A percentile compares a stretch with the other conserved stretches of the same genome.
Conservation (phyloP, 1,284 basidiomycete genomes). For the Spongispora temasekensis region DNA sequence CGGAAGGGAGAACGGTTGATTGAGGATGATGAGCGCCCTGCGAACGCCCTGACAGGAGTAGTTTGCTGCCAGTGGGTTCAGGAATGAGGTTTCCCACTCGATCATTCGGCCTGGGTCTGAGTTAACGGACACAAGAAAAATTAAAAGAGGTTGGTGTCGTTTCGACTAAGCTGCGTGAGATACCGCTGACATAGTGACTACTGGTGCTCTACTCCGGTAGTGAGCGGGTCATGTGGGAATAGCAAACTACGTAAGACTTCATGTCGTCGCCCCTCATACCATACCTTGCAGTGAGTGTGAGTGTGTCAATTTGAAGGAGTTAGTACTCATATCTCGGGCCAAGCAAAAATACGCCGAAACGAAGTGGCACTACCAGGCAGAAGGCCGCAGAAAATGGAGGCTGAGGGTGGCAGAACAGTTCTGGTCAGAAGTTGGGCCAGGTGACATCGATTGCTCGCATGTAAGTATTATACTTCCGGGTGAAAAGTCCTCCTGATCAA, state of each 20-base stretch:
- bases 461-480: conserved; percentile 7
- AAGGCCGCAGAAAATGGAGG: conserved; percentile 43
- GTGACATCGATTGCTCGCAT: conserved; percentile 6
- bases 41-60: neutral
- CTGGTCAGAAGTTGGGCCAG: conserved; percentile 34
- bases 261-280: conserved; percentile 25
- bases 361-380: conserved; percentile 38
- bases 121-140: too few species aligned
- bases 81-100: conserved; percentile 41
- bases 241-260: too few species aligned
- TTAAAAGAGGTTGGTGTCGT: too few species aligned
- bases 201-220: too few species aligned
- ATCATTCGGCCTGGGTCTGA: too few species aligned
- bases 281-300: conserved; percentile 21
- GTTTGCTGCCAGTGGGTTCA: conserved; percentile 29
- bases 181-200: too few species aligned
- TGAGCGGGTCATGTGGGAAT: too few species aligned
- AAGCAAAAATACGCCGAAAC: conserved; percentile 42
- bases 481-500: conserved; percentile 4
- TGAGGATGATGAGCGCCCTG: conserved; percentile 80
- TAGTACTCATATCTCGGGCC: conserved; percentile 9
- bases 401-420: conserved; percentile 42
- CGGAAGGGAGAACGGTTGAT: conserved; percentile 75
- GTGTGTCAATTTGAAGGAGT: neutral
- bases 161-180: too few species aligned